Percentiles rank a stretch among this genome's conserved stretches.
phyloP scores from a whole-genome alignment of 176 grass and related monocot genomes.

The Triticum timopheevii region DNA sequence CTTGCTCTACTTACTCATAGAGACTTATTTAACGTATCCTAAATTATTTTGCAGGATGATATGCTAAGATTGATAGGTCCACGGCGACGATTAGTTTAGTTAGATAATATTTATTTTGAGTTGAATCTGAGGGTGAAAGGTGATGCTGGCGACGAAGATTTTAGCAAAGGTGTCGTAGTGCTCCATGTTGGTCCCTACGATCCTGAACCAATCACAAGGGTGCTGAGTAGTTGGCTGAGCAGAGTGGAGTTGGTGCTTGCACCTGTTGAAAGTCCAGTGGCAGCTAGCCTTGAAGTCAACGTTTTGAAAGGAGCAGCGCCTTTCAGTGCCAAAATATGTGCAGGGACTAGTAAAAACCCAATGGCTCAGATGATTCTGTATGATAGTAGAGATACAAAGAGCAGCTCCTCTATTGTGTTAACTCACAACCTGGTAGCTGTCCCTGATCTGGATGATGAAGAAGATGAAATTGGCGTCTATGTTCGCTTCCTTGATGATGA shows the following conservation, averaged over 20 bases:
- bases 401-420: not conserved
- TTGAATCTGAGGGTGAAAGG: too few species aligned
- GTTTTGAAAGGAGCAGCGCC: not conserved
- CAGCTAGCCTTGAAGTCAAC: not conserved
- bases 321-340: not conserved
- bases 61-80: too few species aligned
- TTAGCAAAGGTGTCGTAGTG: too few species aligned
- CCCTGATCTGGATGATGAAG: not conserved
- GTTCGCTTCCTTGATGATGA: not conserved
- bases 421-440: not conserved
- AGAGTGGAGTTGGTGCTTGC: not conserved
- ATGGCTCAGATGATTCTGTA: not conserved
- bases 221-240: not conserved
- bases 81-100: too few species aligned
- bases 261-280: not conserved
- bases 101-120: too few species aligned
- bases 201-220: not conserved
- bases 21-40: not conserved
- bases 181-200: not conserved
- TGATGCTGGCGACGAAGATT: too few species aligned
- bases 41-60: not conserved
- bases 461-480: not conserved
- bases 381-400: not conserved
- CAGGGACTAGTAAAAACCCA: not conserved
- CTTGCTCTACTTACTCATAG: not conserved